Base-by-base conservation (phyloP, 345 rosid species). In the Euclidium syriacum region DNA sequence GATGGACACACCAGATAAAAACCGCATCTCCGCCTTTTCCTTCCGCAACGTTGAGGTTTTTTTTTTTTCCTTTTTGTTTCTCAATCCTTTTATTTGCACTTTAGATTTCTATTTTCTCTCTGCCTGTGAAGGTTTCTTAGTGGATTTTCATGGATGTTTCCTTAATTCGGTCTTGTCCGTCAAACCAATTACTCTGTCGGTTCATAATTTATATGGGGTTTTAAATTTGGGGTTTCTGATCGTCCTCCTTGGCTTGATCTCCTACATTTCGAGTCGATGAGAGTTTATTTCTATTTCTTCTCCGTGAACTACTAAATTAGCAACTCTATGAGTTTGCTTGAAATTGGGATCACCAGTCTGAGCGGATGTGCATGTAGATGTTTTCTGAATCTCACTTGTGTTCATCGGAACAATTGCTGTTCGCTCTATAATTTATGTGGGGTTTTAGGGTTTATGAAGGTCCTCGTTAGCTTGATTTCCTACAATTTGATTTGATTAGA, bases 1-100 rank as follows among this genome's bases (percentile, higher is more conserved):
- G 64, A 80, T 86, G 79, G 80, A 77, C 24, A 84, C 95, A 10
- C 95, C 90, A 10, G 86, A 80, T 15, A 86, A 76, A 61, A 71
- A 74, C 50, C 78, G 69, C 55, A 44, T 64, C 66, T 20, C 80
- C 29, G 62, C 81, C 4, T 26, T 75, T 46, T 67, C 87, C 1
- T 67, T 68, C 38, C 44, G 73, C 52, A 80, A 67, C 44, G 67
- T 79, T 11, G 85, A 86, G 87, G 90, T 86, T 26, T 17, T 12
- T 26, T n/a, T n/a, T n/a, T n/a, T n/a, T n/a, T n/a, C n/a, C n/a
- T n/a, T n/a, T n/a, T n/a, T n/a, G n/a, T n/a, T n/a, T 35, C 36
- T 33, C 54, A 20, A 9, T 59, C 27, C 27, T 9, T 33, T 3
- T 44, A 1, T 17, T 24, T 7, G 4, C 18, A 19, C 11, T 20